Evolutionary conservation across 192 early-diverging fungal species (phyloP).

Genomic region (Coemansia reversa): DNA sequence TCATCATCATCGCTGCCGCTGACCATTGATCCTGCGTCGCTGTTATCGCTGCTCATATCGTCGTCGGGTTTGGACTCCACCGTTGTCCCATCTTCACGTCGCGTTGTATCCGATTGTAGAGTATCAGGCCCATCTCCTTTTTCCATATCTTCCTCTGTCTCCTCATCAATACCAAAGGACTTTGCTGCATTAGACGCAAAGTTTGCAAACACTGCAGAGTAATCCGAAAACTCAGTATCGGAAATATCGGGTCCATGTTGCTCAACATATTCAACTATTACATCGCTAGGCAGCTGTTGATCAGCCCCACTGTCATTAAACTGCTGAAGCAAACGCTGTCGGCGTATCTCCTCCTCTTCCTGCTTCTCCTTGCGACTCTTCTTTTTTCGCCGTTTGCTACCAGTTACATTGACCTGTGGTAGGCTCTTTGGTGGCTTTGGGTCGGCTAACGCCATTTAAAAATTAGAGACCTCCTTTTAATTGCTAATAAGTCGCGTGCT

Average conservation of each 20-base stretch:
- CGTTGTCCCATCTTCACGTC: not conserved
- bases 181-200: slow-evolving; percentile 36
- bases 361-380: slow-evolving; percentile 48
- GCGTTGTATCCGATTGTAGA: not conserved
- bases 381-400: slow-evolving; percentile 43
- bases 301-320: slow-evolving; percentile 10
- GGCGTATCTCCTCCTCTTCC: slow-evolving; percentile 27
- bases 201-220: slow-evolving; percentile 32
- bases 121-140: not conserved
- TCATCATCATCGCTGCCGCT: slow-evolving; percentile 27
- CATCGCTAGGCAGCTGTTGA: slow-evolving; percentile 19
- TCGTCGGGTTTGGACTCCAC: slow-evolving; percentile 10
- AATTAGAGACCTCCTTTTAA: not conserved
- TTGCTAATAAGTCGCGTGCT: not conserved
- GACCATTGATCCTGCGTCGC: slow-evolving; percentile 17
- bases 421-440: not conserved
- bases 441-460: not conserved
- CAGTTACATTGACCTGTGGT: not conserved
- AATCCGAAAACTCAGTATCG: slow-evolving; percentile 29
- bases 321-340: slow-evolving; percentile 15
- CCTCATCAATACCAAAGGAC: slow-evolving; percentile 41
- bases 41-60: slow-evolving; percentile 22
- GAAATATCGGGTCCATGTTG: slow-evolving; percentile 13
- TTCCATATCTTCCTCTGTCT: not conserved
- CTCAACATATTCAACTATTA: slow-evolving; percentile 44